These are phyloP conservation scores for Kwoniella europaea DNA, from an alignment of 768 basidiomycete genomes.

Conservation along the genomic window DNA sequence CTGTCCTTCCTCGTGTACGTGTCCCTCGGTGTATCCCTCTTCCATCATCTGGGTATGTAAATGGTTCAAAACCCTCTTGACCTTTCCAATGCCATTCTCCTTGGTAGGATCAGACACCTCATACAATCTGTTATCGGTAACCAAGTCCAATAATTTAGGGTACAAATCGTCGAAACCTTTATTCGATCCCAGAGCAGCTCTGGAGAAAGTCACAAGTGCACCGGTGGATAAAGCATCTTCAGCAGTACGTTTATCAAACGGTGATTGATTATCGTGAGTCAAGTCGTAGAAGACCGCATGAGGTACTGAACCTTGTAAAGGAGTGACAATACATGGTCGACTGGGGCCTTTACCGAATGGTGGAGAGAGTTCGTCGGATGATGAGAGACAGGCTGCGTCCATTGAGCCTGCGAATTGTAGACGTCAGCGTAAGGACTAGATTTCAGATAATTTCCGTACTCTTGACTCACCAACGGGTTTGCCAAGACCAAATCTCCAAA, in stretches of 20 bases:
- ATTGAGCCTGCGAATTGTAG: constrained; percentile 71
- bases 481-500: constrained; percentile 87
- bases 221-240: constrained; percentile 95
- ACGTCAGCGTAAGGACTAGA: too few relatives aligned
- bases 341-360: constrained; percentile 81
- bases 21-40: constrained; percentile 84
- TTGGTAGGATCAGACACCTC: constrained; percentile 63
- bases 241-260: constrained; percentile 83
- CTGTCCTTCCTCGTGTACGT: constrained; percentile 95
- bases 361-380: constrained; percentile 74
- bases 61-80: constrained; percentile 75
- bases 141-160: constrained; percentile 89
- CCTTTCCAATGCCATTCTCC: constrained; percentile 59
- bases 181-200: constrained; percentile 85
- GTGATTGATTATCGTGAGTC: constrained; percentile 97
- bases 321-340: constrained; percentile 73
- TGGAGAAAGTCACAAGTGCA: constrained; percentile 87
- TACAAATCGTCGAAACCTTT: constrained; percentile 98
- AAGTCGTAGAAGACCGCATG: constrained; percentile 94
- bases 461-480: constrained; percentile 79
- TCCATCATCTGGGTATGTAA: constrained; percentile 90
- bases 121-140: constrained; percentile 79
- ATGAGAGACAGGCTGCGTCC: constrained; percentile 84
- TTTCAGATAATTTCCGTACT: too few relatives aligned
- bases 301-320: constrained; percentile 81